phyloP scores from a whole-genome alignment of 768 basidiomycete species.

The Rhizopogon vulgaris region DNA sequence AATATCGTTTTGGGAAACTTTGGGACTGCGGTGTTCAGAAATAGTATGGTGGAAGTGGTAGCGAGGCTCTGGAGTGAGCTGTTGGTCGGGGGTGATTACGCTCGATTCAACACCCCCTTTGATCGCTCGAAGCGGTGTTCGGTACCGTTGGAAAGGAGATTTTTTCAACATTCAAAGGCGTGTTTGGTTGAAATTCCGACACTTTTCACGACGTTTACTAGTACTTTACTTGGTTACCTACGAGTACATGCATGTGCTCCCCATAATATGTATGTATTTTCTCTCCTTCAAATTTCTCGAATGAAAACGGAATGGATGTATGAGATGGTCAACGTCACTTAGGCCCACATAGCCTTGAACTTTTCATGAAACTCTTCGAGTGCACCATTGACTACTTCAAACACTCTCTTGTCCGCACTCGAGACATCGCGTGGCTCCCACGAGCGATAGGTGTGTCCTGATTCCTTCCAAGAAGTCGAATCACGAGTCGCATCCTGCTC shows the following conservation, averaged over 20 bases:
- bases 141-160: conserved; percentile 32
- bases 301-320: not conserved
- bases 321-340: not conserved
- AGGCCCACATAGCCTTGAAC: conserved; percentile 62
- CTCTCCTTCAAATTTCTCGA: no score
- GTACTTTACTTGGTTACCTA: no score
- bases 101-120: conserved; percentile 31
- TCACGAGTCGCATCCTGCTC: not conserved
- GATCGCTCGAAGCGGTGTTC: conserved; percentile 35
- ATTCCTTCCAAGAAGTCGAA: no score
- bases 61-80: conserved; percentile 36
- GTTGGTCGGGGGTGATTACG: conserved; percentile 19
- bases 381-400: conserved; percentile 38
- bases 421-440: conserved; percentile 32
- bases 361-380: conserved; percentile 50
- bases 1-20: conserved; percentile 62
- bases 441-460: no score
- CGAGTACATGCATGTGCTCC: not conserved
- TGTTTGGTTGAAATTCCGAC: conserved; percentile 12
- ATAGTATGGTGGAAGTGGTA: conserved; percentile 27
- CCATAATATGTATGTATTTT: not conserved
- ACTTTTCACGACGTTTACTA: no score
- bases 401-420: conserved; percentile 50
- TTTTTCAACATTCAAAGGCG: conserved; percentile 27
- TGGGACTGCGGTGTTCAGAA: conserved; percentile 60